Evolutionary conservation across 805 yeast species (phyloP), one percentile per base, ranked within the genome.

Genomic region (Nakazawaea peltata): DNA sequence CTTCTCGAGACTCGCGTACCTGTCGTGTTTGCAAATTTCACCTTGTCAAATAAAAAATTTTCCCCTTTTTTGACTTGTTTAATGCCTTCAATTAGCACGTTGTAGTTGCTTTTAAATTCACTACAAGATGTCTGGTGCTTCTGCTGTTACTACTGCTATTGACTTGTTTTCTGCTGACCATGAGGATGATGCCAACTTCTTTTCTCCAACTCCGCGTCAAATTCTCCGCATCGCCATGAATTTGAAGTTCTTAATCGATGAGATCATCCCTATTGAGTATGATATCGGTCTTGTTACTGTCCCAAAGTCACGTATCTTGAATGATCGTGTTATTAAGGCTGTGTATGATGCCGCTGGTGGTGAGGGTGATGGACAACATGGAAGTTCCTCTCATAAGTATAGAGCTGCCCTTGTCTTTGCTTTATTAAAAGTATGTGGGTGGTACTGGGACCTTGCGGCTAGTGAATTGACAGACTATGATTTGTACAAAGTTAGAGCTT

Each of bases 321-420:
- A 73, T 41, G 63, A 63, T 3, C 63, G 65, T 13, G 82, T 82
- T 2, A 52, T 81, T n/a, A 51, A 64, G 11, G 63, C 84, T 40
- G 81, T 77, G 2, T 64, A 71, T 36, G 69, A 67, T 19, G 92
- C 94, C 5, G 94, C 94, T 14, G 94, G 94, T 8, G 95, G 94
- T 15, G 63, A 64, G 32, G 85, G 85, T 4, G 57, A 71, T 31
- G 82, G 81, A 2, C 56, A 62, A 33, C 49, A 55, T 17, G 77
- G 75, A 1, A 59, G 79, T 0, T 65, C 79, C 1, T 63, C 78
- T 0, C 62, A 67, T 45, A 74, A 76, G 48, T 84, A 84, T 51
- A 70, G 80, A 36, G 77, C 87, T 0, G 69, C 75, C 17, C 53
- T 85, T 30, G 66, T 84, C 1, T 86, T 81, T 54, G 77, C 83